Base-by-base conservation (phyloP, 805 yeast species). In the Candida dajiaensis region DNA sequence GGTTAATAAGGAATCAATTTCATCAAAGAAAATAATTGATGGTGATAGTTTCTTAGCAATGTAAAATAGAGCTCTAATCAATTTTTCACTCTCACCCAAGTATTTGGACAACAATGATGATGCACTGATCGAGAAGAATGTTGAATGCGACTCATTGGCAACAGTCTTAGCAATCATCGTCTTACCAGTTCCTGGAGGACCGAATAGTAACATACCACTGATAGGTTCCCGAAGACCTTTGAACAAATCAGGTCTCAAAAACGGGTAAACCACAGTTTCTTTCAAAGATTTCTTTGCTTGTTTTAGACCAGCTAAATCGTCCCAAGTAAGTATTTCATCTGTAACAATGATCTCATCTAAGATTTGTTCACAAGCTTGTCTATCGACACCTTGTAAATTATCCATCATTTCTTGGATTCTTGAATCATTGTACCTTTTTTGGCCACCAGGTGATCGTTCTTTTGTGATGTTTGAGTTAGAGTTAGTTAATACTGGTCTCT, bases 141-240 rank as follows among this genome's bases (percentile, higher is more conserved):
- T 90, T 0, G 96, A 88, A 49, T 85, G 83, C 8, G 96, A 85
- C 68, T 94, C 98, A 2, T 95, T 87, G 3, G 97, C 98, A 3
- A 94, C 97, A 0, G 98, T 96, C 52, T 96, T 74, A 0, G 97
- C 97, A 54, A 92, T 75, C 98, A 92, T 90, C 1, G 97, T 90
- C 61, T 94, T 92, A 47, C 98, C 98, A 0, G 98, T 92, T n/a
- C 99, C 99, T 0, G 98, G 97, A 3, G 99, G 98, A 0, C 99
- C 99, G 70, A 89, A 92, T 38, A 92, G 67, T 19, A 92, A 72
- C 95, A 94, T 89, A n/a, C 98, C 98, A 48, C 95, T 70, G 0
- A 95, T 90, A 0, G 98, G 98, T 67, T 90, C 97, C 55, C 97
- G 73, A 44, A 92, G 69, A 0, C 97, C 98, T 49, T 80, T 77